These are phyloP conservation scores for Coemansia sp. DNA, from an alignment of 192 early-diverging fungal genomes.

Conservation along the genomic window DNA sequence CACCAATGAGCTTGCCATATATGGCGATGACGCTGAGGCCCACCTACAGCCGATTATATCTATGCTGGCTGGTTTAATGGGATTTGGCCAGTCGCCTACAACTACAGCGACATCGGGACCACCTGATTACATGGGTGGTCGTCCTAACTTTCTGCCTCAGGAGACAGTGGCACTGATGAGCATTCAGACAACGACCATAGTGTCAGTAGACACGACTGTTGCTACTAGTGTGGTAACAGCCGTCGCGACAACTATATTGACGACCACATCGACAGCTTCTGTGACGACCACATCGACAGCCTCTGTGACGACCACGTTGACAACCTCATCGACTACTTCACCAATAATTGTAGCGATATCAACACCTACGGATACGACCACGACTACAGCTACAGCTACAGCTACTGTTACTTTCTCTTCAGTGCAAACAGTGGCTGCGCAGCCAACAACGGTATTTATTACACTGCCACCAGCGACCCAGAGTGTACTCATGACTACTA, in stretches of 20 bases:
- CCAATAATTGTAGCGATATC: background rate
- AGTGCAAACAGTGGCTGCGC: background rate
- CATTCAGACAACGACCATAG: background rate
- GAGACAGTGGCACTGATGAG: background rate
- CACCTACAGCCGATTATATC: background rate
- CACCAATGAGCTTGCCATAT: background rate
- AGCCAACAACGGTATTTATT: background rate
- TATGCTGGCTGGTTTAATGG: background rate
- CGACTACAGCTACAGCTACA: conserved; percentile 8
- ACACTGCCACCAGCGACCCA: background rate
- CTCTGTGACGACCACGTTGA: background rate
- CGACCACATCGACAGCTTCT: background rate
- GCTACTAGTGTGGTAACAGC: background rate
- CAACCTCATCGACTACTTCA: conserved; percentile 2
- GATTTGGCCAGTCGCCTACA: no score
- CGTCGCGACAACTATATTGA: conserved; percentile 6
- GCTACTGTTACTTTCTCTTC: background rate
- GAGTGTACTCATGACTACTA: background rate
- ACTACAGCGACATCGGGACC: background rate
- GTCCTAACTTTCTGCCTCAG: background rate
- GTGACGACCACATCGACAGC: background rate
- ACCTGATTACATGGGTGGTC: background rate
- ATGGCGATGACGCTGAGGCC: background rate
- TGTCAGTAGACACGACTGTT: background rate
- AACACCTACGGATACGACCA: background rate